Conservation (phyloP, 2,329 filamentous ascomycete species). For the Aspergillus niger region DNA sequence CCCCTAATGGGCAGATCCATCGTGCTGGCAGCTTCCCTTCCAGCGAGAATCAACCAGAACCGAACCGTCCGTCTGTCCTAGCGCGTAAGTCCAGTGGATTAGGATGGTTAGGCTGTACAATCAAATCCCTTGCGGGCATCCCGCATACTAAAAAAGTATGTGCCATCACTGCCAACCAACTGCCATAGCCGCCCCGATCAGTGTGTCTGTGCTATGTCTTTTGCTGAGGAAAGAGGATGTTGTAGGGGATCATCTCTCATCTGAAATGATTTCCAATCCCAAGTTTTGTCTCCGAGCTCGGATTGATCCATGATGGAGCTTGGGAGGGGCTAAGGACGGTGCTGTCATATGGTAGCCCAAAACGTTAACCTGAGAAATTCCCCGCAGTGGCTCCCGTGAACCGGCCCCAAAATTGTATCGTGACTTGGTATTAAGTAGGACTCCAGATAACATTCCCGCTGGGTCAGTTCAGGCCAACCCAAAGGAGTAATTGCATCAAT, state of each 20-base stretch:
- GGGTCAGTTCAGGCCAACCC: neutral
- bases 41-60: neutral
- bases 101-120: neutral
- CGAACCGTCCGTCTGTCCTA: neutral
- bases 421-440: conserved; percentile 12
- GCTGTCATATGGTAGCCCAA: conserved; percentile 7
- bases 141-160: neutral
- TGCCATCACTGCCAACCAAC: neutral
- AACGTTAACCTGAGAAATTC: conserved; percentile 3
- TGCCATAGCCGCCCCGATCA: too few relatives aligned
- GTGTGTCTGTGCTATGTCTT: neutral
- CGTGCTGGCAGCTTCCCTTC: conserved; percentile 25
- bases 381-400: conserved; percentile 3
- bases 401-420: conserved; percentile 3
- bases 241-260: neutral
- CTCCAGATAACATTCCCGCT: conserved; percentile 13
- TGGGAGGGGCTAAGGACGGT: neutral
- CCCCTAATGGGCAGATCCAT: conserved; percentile 25
- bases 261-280: neutral
- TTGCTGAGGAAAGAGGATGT: neutral
- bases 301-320: neutral
- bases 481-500: neutral
- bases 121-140: conserved; percentile 2
- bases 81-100: neutral
- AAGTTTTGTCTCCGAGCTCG: neutral